phyloP scores from a whole-genome alignment of 352 stramenopile genomes.

The Aphanomyces cochlioides region DNA sequence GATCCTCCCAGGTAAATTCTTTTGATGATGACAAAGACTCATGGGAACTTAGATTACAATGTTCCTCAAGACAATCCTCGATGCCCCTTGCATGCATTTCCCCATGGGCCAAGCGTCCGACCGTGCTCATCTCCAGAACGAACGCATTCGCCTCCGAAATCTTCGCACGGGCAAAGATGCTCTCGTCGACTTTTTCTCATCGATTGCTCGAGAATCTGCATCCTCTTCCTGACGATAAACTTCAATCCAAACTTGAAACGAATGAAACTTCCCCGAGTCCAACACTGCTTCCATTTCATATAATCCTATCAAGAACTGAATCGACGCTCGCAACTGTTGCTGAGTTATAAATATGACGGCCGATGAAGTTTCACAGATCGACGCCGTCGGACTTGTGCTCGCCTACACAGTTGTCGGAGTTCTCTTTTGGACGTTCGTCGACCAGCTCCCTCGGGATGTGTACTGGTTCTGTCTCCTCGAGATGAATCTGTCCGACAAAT shows the following conservation, averaged over 20 bases:
- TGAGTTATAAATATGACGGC: too few species aligned
- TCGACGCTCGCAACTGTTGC: too few species aligned
- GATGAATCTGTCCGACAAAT: conserved; percentile 15
- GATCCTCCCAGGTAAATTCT: conserved; percentile 25
- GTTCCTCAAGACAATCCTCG: conserved; percentile 27
- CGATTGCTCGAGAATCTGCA: conserved; percentile 9
- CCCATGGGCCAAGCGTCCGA: conserved; percentile 32
- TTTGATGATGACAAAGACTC: not conserved
- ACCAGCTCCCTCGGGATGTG: conserved; percentile 13
- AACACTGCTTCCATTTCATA: not conserved
- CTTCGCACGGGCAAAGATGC: conserved; percentile 30
- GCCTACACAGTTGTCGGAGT: conserved; percentile 3
- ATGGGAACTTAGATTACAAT: conserved; percentile 23
- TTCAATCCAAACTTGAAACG: not conserved
- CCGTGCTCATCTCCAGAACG: conserved; percentile 32
- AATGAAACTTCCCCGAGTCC: not conserved
- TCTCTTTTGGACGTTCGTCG: conserved; percentile 17
- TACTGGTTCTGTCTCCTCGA: conserved; percentile 27
- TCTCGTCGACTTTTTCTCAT: conserved; percentile 28
- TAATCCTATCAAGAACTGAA: too few species aligned
- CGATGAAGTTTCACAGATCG: not conserved
- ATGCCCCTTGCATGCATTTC: conserved; percentile 31
- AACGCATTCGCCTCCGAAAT: conserved; percentile 30
- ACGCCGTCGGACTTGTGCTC: not conserved
- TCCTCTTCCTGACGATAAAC: not conserved